Conservation (phyloP, 1,284 basidiomycete species). For the Stereum hirsutum region DNA sequence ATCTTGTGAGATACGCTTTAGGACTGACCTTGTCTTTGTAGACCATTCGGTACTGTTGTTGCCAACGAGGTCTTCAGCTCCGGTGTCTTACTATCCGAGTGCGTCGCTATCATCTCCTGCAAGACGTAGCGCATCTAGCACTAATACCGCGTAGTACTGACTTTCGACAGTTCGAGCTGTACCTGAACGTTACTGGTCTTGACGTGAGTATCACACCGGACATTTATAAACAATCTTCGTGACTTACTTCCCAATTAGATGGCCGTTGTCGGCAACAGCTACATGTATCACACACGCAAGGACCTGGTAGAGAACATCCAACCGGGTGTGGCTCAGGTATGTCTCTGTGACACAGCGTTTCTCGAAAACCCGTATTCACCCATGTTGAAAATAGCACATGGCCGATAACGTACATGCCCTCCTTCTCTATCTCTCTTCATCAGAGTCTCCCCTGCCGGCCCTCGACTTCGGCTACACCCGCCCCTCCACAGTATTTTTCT, state of each 20-base stretch:
- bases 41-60: constrained; percentile 85
- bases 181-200: constrained; percentile 80
- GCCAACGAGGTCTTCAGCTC: constrained; percentile 94
- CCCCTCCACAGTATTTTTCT: constrained; percentile 73
- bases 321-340: constrained; percentile 64
- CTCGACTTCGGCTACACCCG: constrained; percentile 45
- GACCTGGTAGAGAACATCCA: constrained; percentile 80
- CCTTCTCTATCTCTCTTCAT: constrained; percentile 69
- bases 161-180: constrained; percentile 90
- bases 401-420: constrained; percentile 86
- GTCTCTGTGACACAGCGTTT: constrained; percentile 2
- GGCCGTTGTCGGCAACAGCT: constrained; percentile 90
- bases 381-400: constrained; percentile 60
- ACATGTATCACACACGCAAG: constrained; percentile 89
- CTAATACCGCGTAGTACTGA: constrained; percentile 54
- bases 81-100: constrained; percentile 89
- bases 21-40: constrained; percentile 18
- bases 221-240: not conserved
- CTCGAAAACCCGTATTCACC: not conserved
- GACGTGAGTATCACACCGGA: constrained; percentile 44
- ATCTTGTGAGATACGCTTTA: not conserved
- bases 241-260: constrained; percentile 44
- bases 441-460: constrained; percentile 52
- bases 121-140: constrained; percentile 4
- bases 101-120: not conserved